phyloP scores from a whole-genome alignment of 2,329 filamentous ascomycete genomes.

The Fusarium burgessii region DNA sequence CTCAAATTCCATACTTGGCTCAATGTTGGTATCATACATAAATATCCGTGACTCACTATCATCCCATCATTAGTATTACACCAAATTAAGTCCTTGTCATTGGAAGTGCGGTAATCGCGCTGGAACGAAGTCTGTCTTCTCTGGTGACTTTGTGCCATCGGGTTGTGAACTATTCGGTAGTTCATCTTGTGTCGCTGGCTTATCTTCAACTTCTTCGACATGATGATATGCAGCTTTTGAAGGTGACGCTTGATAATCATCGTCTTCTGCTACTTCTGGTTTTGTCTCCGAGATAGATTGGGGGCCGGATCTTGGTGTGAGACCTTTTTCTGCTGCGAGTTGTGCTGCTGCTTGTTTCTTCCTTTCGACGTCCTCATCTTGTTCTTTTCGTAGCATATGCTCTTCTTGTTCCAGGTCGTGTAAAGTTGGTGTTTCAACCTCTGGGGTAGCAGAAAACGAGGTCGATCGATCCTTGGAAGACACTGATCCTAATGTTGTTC shows the following conservation, averaged over 20 bases:
- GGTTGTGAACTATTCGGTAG: constrained; percentile 37
- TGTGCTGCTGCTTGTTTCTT: constrained; percentile 65
- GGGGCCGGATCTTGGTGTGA: constrained; percentile 48
- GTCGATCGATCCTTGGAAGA: constrained; percentile 50
- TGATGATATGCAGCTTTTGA: constrained; percentile 26
- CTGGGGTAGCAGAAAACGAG: constrained; percentile 52
- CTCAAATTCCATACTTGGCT: constrained; percentile 25
- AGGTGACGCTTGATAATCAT: constrained; percentile 40
- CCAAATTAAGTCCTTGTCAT: constrained; percentile 45
- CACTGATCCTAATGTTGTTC: constrained; percentile 65
- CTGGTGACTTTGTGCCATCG: constrained; percentile 18
- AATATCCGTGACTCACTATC: constrained; percentile 24
- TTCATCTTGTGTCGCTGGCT: constrained; percentile 1
- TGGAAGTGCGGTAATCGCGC: constrained; percentile 69
- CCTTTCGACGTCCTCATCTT: constrained; percentile 65
- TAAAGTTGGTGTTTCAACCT: constrained; percentile 59
- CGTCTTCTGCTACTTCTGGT: constrained; percentile 50
- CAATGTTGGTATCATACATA: constrained; percentile 46
- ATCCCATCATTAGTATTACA: constrained; percentile 36
- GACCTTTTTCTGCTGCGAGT: constrained; percentile 63
- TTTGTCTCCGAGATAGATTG: constrained; percentile 39
- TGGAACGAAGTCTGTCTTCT: constrained; percentile 62
- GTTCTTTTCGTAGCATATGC: constrained; percentile 61
- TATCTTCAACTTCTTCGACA: constrained; percentile 15
- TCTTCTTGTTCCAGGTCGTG: constrained; percentile 67